These are phyloP conservation scores for Euphorbia neoarborescens DNA, from an alignment of 441 rosid genomes.

Conservation along the genomic window DNA sequence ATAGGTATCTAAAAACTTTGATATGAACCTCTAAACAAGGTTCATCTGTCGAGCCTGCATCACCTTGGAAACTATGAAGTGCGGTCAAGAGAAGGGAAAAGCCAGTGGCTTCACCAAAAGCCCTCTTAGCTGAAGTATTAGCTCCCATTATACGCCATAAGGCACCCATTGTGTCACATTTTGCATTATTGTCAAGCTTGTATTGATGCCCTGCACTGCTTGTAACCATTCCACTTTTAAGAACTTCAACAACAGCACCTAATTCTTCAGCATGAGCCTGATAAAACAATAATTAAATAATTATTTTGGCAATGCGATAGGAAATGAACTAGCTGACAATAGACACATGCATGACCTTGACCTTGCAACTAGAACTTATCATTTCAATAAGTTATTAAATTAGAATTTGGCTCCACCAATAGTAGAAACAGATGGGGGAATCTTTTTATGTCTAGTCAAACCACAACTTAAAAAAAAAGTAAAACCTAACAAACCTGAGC, in stretches of 20 bases:
- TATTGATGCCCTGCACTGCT: conserved; percentile 85
- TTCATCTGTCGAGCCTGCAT: conserved; percentile 50
- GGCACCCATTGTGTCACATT: conserved; percentile 96
- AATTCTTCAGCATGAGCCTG: conserved; percentile 95
- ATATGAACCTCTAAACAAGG: conserved; percentile 45
- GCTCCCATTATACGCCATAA: conserved; percentile 94
- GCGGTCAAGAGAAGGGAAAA: conserved; percentile 95
- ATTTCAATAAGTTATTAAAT: background rate
- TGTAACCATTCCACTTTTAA: conserved; percentile 98
- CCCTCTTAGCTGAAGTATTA: conserved; percentile 77
- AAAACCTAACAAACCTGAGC: conserved; percentile 54
- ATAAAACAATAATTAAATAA: conserved; percentile 20
- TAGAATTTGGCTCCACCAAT: background rate
- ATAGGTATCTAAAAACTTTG: conserved; percentile 75
- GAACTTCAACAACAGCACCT: conserved; percentile 84
- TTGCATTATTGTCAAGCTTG: conserved; percentile 83
- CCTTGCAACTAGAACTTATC: background rate
- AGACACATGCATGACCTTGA: background rate
- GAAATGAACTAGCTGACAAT: conserved; percentile 1
- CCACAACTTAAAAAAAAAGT: conserved; percentile 12
- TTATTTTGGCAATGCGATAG: conserved; percentile 9
- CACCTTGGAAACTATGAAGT: conserved; percentile 85
- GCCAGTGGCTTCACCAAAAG: conserved; percentile 97
- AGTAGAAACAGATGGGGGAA: background rate
- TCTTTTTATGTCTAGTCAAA: conserved; percentile 15